Conservation (phyloP, 352 stramenopile species). For the Phytophthora agathidicida region DNA sequence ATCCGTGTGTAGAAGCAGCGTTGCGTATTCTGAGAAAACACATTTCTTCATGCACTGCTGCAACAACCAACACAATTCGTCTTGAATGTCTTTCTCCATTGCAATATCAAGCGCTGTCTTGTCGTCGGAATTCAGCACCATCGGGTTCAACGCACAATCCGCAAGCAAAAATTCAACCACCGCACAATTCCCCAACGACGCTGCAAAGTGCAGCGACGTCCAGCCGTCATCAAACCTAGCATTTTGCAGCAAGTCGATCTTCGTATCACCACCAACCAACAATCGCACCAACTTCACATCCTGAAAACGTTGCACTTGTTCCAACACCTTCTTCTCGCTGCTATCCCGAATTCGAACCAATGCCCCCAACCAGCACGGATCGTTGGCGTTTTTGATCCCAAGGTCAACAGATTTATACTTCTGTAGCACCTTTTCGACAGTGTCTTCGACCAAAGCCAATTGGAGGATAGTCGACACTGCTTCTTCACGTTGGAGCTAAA, state of each 20-base stretch:
- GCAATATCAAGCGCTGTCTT: constrained; percentile 2
- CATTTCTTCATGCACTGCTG: constrained; percentile 9
- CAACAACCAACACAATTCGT: neutral
- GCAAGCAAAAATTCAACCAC: constrained; percentile 6
- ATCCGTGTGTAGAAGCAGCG: neutral
- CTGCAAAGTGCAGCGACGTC: constrained; percentile 1
- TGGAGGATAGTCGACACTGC: constrained; percentile 1
- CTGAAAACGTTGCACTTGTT: neutral
- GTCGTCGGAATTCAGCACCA: neutral
- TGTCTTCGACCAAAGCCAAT: neutral
- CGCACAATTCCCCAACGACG: neutral
- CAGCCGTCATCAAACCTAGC: neutral
- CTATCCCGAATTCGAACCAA: too few species aligned
- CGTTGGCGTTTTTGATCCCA: neutral
- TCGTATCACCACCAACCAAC: neutral
- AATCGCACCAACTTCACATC: neutral
- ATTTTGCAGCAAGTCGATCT: neutral
- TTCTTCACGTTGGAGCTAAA: neutral
- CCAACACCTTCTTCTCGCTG: neutral
- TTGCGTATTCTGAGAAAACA: neutral
- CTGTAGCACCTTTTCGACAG: neutral
- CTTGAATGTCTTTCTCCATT: neutral
- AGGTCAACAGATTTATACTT: neutral
- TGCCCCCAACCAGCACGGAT: too few species aligned
- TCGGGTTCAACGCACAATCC: constrained; percentile 1